phyloP scores from a whole-genome alignment of 441 rosid genomes.

The Erysimum cheiri region DNA sequence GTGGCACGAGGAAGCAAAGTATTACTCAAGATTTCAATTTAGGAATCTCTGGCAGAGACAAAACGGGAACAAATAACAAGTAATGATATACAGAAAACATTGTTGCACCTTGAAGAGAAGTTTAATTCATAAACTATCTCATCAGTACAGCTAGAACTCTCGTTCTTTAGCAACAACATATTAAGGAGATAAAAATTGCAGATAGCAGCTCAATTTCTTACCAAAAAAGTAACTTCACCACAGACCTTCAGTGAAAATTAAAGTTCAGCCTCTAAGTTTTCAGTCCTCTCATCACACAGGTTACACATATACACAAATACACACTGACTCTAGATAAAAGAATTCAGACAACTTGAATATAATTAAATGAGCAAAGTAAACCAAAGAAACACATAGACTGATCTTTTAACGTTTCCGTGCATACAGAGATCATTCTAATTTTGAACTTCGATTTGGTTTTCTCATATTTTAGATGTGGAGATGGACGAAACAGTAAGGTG shows the following conservation, averaged over 20 bases:
- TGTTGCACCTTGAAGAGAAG: constrained; percentile 14
- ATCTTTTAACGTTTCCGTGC: not conserved
- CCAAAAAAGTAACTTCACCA: constrained; percentile 21
- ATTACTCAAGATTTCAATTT: constrained; percentile 2
- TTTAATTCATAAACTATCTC: constrained; percentile 5
- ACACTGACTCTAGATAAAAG: constrained; percentile 14
- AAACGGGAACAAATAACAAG: constrained; percentile 12
- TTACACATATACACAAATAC: constrained; percentile 10
- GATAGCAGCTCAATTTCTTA: constrained; percentile 20
- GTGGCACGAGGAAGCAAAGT: constrained; percentile 16
- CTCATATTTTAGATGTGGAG: constrained; percentile 18
- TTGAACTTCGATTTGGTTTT: constrained; percentile 17
- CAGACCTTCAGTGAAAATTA: constrained; percentile 2
- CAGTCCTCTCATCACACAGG: constrained; percentile 21
- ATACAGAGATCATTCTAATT: constrained; percentile 8
- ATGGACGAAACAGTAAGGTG: constrained; percentile 18
- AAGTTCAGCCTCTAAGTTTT: not conserved
- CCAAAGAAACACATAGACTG: constrained; percentile 8
- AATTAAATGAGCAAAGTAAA: not conserved
- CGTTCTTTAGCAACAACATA: constrained; percentile 4
- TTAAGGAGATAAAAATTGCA: constrained; percentile 5
- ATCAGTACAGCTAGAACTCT: constrained; percentile 21
- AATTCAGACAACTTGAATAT: constrained; percentile 8
- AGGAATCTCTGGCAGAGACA: constrained; percentile 24
- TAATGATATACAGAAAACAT: constrained; percentile 21